Base-by-base conservation (phyloP, 495 filamentous ascomycete species). In the Amorphotheca resinae region DNA sequence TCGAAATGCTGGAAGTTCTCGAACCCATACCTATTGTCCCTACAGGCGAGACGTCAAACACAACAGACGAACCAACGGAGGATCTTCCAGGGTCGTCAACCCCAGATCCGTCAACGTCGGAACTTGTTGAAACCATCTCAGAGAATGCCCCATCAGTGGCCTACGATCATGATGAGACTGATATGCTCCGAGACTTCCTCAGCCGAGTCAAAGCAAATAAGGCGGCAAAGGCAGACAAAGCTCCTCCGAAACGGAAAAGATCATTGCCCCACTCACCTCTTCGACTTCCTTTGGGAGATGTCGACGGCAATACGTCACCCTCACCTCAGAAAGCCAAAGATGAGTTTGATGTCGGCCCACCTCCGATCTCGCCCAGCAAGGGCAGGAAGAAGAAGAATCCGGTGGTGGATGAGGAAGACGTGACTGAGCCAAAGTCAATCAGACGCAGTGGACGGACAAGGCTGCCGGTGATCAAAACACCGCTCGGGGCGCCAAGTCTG, bases 161-260 rank as follows among this genome's bases (percentile, higher is more conserved):
- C n/a, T 47, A 54, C 25, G 45, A 57, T 14, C 22, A 49, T 7
- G 51, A 54, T 2, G 64, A 68, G 32, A 65, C 64, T 1, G 65
- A 68, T 22, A 58, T 68, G 58, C 55, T 68, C 22, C 52, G 63
- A 9, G 61, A 63, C 31, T 68, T 68, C 50, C 59, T 68, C 23
- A 65, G 58, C 30, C 55, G 63, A 21, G 65, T 68, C 2, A 56
- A 62, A 36, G 65, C 64, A n/a, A 60, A 66, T 54, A 68, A 66
- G 49, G 54, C 44, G 32, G 54, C 50, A 1, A 56, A 56, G 18
- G 53, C 53, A 21, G 26, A 14, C 9, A 59, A 46, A 44, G 53
- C 56, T 32, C 56, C 56, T 41, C 54, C 59, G 16, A 59, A 62
- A 20, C 40, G 52, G 31, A 56, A 56, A 23, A 48, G 54, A 16